Evolutionary conservation across 2,329 filamentous ascomycete genomes (phyloP).

Genomic region (Graphium sp.): DNA sequence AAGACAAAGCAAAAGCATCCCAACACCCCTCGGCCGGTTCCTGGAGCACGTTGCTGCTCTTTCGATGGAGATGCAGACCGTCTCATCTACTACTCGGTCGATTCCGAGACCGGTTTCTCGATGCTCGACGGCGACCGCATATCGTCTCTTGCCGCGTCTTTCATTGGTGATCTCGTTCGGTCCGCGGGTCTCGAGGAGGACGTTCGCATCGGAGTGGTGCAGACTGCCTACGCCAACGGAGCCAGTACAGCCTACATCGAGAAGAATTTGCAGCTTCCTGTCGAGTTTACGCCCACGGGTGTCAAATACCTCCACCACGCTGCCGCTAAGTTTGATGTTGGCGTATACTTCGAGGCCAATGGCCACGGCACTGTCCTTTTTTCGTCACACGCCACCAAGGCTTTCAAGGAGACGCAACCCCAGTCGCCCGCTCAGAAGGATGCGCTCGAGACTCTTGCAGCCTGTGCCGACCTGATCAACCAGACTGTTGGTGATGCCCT

Average conservation of each 20-base stretch:
- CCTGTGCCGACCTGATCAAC: conserved; percentile 84
- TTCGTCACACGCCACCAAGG: conserved; percentile 64
- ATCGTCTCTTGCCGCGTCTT: conserved; percentile 81
- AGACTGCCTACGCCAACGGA: conserved; percentile 96
- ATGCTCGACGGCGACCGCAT: conserved; percentile 95
- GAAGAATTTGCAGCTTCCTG: conserved; percentile 72
- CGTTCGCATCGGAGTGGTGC: conserved; percentile 82
- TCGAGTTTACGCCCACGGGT: conserved; percentile 85
- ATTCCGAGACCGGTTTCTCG: conserved; percentile 68
- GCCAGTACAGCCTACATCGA: conserved; percentile 85
- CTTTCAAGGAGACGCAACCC: conserved; percentile 64
- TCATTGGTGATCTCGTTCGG: conserved; percentile 76
- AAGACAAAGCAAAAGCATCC: conserved; percentile 93
- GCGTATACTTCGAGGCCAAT: conserved; percentile 97
- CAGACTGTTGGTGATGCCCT: conserved; percentile 94
- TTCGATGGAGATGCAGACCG: conserved; percentile 93
- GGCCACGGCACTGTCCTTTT: conserved; percentile 95
- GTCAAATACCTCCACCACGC: conserved; percentile 97
- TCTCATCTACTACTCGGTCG: conserved; percentile 86
- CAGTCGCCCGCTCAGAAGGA: conserved; percentile 85
- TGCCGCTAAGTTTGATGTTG: conserved; percentile 86
- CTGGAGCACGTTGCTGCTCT: conserved; percentile 70
- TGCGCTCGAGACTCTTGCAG: conserved; percentile 69
- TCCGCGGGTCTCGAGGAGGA: conserved; percentile 64
- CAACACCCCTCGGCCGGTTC: conserved; percentile 59